Evolutionary conservation across 495 filamentous ascomycete species (phyloP).

Genomic region (Xylaria flabelliformis): DNA sequence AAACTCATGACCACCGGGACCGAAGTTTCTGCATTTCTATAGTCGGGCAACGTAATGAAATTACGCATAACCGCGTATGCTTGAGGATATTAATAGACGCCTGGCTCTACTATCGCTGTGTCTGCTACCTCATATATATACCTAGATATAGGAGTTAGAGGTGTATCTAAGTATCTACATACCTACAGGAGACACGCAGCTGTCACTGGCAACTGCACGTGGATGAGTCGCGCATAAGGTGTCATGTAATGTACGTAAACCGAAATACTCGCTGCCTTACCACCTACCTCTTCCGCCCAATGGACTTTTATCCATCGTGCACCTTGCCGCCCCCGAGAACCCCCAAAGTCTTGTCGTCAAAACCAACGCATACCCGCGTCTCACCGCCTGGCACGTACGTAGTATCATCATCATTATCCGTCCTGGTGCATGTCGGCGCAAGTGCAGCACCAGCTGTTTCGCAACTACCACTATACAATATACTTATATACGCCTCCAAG

Average conservation of each 20-base stretch:
- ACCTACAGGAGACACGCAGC: neutral
- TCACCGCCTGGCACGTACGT: slow-evolving; percentile 7
- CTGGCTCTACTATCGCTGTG: neutral
- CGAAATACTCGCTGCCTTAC: slow-evolving; percentile 6
- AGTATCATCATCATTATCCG: neutral
- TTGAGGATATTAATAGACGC: neutral
- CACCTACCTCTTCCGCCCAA: slow-evolving; percentile 7
- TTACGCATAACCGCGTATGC: neutral
- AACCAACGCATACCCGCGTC: neutral
- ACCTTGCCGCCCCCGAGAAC: slow-evolving; percentile 11
- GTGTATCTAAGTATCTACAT: slow-evolving; percentile 10
- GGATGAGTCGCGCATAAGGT: slow-evolving; percentile 11
- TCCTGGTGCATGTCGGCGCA: neutral
- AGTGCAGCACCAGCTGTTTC: neutral
- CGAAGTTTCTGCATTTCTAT: neutral
- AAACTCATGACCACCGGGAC: neutral
- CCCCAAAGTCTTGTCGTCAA: neutral
- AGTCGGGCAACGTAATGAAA: neutral
- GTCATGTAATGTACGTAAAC: slow-evolving; percentile 12
- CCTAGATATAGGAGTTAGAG: neutral
- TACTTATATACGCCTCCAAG: neutral
- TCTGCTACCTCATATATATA: neutral
- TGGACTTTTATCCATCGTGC: neutral
- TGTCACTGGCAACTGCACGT: slow-evolving; percentile 17
- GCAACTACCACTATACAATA: neutral